Base-by-base conservation (phyloP, 441 rosid species). In the Mallotus repandus region DNA sequence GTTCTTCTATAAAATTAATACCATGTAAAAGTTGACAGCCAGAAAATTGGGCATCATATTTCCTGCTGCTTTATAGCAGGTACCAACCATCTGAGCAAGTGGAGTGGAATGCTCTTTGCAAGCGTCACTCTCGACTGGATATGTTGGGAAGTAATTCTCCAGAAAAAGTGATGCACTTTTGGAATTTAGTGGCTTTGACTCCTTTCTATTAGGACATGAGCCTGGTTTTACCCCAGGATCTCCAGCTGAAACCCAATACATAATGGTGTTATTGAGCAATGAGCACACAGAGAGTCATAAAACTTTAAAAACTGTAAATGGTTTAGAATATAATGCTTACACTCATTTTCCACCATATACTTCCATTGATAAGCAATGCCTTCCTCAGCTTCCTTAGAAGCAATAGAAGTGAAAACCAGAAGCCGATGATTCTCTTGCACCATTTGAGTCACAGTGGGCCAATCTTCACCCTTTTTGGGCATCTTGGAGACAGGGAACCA, bases 11-110 rank as follows among this genome's bases (percentile, higher is more conserved):
- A 69, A 66, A 64, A 45, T 59, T 21, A 57, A 66, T 88, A 94
- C 98, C 98, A 94, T 94, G 86, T 92, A 94, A 81, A 90, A 94
- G 87, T 94, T 92, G 69, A 94, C 97, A 0, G 98, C 97, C 73
- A 94, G 62, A 81, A 94, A 90, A 79, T 94, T 94, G 45, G 98
- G 97, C 90, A 94, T 81, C 78, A 54, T 66, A 69, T 87, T 87
- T 57, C 96, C 97, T 2, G 91, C 91, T 66, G 97, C 86, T 82
- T 88, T 92, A 68, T 81, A 84, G 80, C 98, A 94, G 77, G 95
- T 92, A 35, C 84, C 88, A 73, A 89, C 88, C 98, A 93, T 93
- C 83, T 89, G 86, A 77, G 82, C 84, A 66, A 93, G 88, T 2
- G 89, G 88, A 60, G 87, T 82, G 9, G 98, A 89, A 81, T 94